Conservation (phyloP, 2,329 filamentous ascomycete genomes). For the Alternaria sp. region DNA sequence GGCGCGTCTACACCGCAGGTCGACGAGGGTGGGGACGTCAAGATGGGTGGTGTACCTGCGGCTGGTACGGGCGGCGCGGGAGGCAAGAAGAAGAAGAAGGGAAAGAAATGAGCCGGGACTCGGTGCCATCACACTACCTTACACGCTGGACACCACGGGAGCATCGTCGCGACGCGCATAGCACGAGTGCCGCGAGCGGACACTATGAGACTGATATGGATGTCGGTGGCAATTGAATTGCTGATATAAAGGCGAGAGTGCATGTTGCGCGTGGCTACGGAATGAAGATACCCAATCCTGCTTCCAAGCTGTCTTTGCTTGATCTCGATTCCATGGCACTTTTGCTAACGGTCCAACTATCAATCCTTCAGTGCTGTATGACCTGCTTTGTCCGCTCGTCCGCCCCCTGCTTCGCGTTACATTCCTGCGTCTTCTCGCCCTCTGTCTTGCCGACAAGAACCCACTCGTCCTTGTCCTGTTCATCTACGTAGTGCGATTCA, state of each 20-base stretch:
- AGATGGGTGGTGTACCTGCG: conserved; percentile 36
- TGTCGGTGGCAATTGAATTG: neutral
- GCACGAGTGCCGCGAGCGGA: neutral
- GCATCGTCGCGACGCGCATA: neutral
- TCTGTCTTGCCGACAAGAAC: conserved; percentile 4
- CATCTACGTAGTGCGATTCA: neutral
- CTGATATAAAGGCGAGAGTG: neutral
- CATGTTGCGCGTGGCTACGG: conserved; percentile 1
- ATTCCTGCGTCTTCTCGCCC: neutral
- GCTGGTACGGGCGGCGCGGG: conserved; percentile 37
- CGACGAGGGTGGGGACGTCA: conserved; percentile 42
- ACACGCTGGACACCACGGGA: no score
- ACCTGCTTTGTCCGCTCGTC: neutral
- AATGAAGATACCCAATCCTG: conserved; percentile 12
- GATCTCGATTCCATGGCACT: neutral
- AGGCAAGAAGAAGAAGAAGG: conserved; percentile 61
- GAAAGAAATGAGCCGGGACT: conserved; percentile 54
- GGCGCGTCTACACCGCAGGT: conserved; percentile 43
- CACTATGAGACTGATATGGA: neutral
- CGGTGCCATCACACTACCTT: neutral
- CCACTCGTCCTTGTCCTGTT: neutral
- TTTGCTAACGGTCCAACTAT: neutral
- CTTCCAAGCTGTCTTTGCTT: neutral
- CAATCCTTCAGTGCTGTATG: neutral
- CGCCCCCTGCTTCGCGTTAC: neutral